phyloP scores from a whole-genome alignment of 2,329 filamentous ascomycete genomes.

The Aspergillus persii region DNA sequence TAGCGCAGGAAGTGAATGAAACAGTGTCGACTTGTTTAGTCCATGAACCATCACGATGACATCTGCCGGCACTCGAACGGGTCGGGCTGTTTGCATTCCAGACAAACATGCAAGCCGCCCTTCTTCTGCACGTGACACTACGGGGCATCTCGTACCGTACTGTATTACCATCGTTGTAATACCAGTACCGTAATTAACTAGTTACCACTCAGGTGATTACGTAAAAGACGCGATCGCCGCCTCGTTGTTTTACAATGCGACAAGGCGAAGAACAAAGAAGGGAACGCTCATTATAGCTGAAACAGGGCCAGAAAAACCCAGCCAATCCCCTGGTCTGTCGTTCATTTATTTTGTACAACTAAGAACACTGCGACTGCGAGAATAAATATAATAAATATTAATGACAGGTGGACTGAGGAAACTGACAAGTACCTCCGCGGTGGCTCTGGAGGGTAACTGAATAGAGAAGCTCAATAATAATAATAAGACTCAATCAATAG shows the following conservation, averaged over 20 bases:
- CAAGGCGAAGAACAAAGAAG: neutral
- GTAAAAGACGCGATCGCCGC: neutral
- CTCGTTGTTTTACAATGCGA: neutral
- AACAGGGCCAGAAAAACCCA: neutral
- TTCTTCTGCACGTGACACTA: no score
- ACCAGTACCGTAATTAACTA: no score
- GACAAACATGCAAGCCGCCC: slow-evolving; percentile 1
- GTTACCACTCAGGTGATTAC: neutral
- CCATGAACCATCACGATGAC: neutral
- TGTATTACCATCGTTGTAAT: no score
- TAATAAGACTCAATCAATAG: no score
- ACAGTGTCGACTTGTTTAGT: neutral
- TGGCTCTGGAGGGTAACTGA: no score
- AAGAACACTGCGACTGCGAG: no score
- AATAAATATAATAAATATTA: no score
- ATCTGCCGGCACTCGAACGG: neutral
- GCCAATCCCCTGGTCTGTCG: neutral
- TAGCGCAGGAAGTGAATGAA: no score
- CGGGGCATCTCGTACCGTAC: neutral
- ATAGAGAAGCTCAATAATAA: no score
- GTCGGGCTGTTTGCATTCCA: slow-evolving; percentile 2
- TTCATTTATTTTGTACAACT: neutral
- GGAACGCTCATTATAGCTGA: neutral
- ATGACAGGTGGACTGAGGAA: no score
- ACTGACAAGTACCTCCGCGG: no score